Conservation (phyloP, 2,329 filamentous ascomycete species). For the Penicillium sp. region DNA sequence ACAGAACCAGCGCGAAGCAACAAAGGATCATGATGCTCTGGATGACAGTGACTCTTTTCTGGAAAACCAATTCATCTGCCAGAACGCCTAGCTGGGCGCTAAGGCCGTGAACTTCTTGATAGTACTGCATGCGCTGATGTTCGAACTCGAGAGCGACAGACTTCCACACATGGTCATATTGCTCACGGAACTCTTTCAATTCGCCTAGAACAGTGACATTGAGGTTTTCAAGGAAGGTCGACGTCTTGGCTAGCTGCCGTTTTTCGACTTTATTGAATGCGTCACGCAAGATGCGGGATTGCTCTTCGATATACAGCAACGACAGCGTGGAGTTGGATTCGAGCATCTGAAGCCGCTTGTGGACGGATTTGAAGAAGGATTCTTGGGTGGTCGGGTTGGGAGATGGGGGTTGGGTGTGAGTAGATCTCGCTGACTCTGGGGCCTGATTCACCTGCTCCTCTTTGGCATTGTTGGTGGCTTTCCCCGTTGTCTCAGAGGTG, state of each 20-base stretch:
- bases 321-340: conserved; percentile 91
- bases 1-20: conserved; percentile 83
- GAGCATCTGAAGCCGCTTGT: conserved; percentile 84
- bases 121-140: conserved; percentile 77
- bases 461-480: conserved; percentile 24
- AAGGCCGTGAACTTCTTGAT: conserved; percentile 77
- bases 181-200: conserved; percentile 68
- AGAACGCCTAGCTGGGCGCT: conserved; percentile 76
- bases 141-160: conserved; percentile 90
- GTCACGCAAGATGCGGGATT: conserved; percentile 84
- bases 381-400: conserved; percentile 85
- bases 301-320: conserved; percentile 93
- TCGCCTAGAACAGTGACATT: conserved; percentile 84
- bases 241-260: conserved; percentile 77
- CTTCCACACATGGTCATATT: conserved; percentile 97
- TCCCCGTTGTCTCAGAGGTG: conserved; percentile 25
- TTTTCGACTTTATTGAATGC: conserved; percentile 84
- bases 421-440: conserved; percentile 33
- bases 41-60: conserved; percentile 88
- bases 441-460: conserved; percentile 31
- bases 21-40: conserved; percentile 83
- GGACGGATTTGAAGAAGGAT: conserved; percentile 94
- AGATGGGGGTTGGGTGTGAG: conserved; percentile 48
- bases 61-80: conserved; percentile 81
- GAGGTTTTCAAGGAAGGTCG: conserved; percentile 74